Percentiles rank a stretch among this genome's conserved stretches.
Conservation (phyloP, 116 monocot genomes). For the Papilionanthe hybrid region DNA sequence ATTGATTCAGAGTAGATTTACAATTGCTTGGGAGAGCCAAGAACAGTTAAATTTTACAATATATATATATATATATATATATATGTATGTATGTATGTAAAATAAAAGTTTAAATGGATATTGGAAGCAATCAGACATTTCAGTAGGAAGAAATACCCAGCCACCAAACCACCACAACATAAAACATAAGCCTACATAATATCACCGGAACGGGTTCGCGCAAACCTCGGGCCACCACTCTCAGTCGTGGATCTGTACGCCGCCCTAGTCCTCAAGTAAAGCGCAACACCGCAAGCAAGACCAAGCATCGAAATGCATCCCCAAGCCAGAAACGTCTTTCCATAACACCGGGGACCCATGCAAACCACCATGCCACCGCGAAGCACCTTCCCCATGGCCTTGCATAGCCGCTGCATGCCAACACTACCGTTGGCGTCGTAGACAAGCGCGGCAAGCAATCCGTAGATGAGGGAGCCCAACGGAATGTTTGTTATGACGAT, state of each 20-base stretch:
- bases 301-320: slow-evolving; percentile 50
- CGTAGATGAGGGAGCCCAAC: slow-evolving; percentile 78
- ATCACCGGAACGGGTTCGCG: too few species aligned
- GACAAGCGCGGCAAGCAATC: slow-evolving; percentile 60
- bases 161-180: too few species aligned
- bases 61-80: too few species aligned
- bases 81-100: too few species aligned
- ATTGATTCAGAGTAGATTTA: too few species aligned
- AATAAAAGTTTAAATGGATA: too few species aligned
- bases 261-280: slow-evolving; percentile 53
- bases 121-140: too few species aligned
- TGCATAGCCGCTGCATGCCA: neutral
- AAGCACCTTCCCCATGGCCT: neutral
- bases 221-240: neutral
- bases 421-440: slow-evolving; percentile 60
- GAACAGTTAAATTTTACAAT: too few species aligned
- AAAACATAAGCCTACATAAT: too few species aligned
- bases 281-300: slow-evolving; percentile 30
- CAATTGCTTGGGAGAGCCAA: too few species aligned
- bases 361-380: slow-evolving; percentile 32
- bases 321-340: slow-evolving; percentile 57
- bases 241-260: slow-evolving; percentile 28
- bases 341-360: slow-evolving; percentile 58
- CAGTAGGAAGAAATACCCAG: too few species aligned
- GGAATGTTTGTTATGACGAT: slow-evolving; percentile 89